A percentile compares a stretch with the other conserved stretches of the same genome.
phyloP scores from a whole-genome alignment of 352 stramenopile species.

The Labyrinthula sp. region DNA sequence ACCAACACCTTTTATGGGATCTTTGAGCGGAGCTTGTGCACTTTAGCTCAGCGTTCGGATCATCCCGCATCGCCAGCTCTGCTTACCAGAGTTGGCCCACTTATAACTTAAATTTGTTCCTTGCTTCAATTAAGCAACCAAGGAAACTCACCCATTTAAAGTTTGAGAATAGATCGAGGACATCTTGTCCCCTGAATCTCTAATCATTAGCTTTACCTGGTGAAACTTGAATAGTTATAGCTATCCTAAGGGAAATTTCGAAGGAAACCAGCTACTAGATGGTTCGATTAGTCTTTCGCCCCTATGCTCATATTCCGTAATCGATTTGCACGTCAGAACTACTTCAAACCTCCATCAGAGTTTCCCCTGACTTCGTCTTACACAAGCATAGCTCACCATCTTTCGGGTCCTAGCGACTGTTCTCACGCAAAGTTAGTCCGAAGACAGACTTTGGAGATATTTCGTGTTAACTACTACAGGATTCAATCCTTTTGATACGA shows the following conservation, averaged over 20 bases:
- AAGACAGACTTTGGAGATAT: no score
- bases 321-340: slow-evolving; percentile 68
- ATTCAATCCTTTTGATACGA: no score
- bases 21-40: slow-evolving; percentile 52
- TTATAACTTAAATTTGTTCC: slow-evolving; percentile 47
- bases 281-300: slow-evolving; percentile 69
- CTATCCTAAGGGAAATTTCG: slow-evolving; percentile 69
- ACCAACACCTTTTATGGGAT: slow-evolving; percentile 62
- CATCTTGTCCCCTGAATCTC: slow-evolving; percentile 45
- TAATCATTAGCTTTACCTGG: slow-evolving; percentile 58
- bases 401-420: slow-evolving; percentile 62
- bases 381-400: slow-evolving; percentile 68
- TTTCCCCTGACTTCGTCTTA: slow-evolving; percentile 53
- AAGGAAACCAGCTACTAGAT: slow-evolving; percentile 67
- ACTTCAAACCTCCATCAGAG: slow-evolving; percentile 52
- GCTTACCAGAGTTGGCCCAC: slow-evolving; percentile 54
- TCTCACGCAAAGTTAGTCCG: no score
- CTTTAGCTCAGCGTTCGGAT: slow-evolving; percentile 56
- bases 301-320: slow-evolving; percentile 67
- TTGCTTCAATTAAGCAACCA: slow-evolving; percentile 50
- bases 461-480: no score
- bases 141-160: slow-evolving; percentile 56
- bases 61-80: slow-evolving; percentile 54
- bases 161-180: slow-evolving; percentile 54
- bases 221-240: slow-evolving; percentile 51